Evolutionary conservation across 2,329 filamentous ascomycete species (phyloP).

Genomic region (Westerdykella sp.): DNA sequence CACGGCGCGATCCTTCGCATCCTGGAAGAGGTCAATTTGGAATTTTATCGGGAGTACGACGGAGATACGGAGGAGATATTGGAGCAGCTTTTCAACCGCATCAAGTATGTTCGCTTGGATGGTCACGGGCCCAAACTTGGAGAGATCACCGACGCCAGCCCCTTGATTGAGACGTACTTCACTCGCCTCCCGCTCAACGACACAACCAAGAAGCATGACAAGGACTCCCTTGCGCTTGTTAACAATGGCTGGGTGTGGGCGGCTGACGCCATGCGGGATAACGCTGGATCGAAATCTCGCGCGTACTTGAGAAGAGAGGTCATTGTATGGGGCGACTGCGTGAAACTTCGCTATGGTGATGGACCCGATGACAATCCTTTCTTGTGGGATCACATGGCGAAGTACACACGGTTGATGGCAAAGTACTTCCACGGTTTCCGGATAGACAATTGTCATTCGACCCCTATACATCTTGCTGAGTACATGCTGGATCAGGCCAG

Average conservation of each 20-base stretch:
- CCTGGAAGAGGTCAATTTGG: slow-evolving; percentile 77
- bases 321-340: slow-evolving; percentile 97
- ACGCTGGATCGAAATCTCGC: slow-evolving; percentile 80
- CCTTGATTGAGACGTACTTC: slow-evolving; percentile 91
- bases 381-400: slow-evolving; percentile 92
- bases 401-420: slow-evolving; percentile 85
- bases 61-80: slow-evolving; percentile 73
- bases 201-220: slow-evolving; percentile 67
- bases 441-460: slow-evolving; percentile 97
- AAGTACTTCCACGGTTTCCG: slow-evolving; percentile 93
- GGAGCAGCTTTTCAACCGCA: slow-evolving; percentile 86
- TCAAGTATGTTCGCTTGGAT: slow-evolving; percentile 92
- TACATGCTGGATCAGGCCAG: slow-evolving; percentile 93
- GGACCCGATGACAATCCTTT: slow-evolving; percentile 80
- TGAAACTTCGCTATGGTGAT: slow-evolving; percentile 86
- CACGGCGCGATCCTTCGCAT: slow-evolving; percentile 53
- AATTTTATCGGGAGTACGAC: slow-evolving; percentile 90
- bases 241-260: slow-evolving; percentile 99
- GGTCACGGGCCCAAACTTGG: slow-evolving; percentile 84
- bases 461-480: slow-evolving; percentile 87
- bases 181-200: slow-evolving; percentile 78
- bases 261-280: slow-evolving; percentile 87
- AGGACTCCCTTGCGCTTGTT: slow-evolving; percentile 71
- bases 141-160: slow-evolving; percentile 66
- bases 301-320: slow-evolving; percentile 96